Evolutionary conservation across 2,329 filamentous ascomycete species (phyloP).

Genomic region (Calonectria pauciramosa): DNA sequence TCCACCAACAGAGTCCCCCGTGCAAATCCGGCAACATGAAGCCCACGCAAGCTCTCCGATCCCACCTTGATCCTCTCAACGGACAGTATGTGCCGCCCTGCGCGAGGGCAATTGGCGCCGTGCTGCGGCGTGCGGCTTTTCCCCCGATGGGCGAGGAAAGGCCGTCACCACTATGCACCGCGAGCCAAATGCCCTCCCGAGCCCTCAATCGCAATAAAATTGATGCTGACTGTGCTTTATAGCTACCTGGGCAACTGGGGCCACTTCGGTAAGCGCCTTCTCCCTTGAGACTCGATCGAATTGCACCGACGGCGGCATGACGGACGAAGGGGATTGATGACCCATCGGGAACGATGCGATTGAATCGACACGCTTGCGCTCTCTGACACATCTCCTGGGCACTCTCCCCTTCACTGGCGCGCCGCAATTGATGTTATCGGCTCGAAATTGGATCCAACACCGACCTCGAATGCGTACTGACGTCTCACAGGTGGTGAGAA

Average conservation of each 20-base stretch:
- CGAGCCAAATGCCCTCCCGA: conserved; percentile 26
- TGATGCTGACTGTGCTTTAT: conserved; percentile 43
- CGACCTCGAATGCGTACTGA: conserved; percentile 36
- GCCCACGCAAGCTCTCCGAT: conserved; percentile 56
- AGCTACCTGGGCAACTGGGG: conserved; percentile 85
- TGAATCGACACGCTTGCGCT: conserved; percentile 17
- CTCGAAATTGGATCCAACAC: neutral
- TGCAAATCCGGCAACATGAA: conserved; percentile 53
- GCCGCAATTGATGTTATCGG: conserved; percentile 7
- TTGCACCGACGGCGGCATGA: conserved; percentile 35
- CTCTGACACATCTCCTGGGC: conserved; percentile 10
- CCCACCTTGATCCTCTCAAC: conserved; percentile 51
- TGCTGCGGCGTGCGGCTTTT: conserved; percentile 51
- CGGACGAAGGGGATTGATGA: conserved; percentile 41
- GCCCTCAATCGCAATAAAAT: conserved; percentile 22
- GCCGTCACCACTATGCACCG: conserved; percentile 17
- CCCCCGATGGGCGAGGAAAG: conserved; percentile 26
- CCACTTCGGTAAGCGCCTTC: conserved; percentile 74
- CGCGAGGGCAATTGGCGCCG: conserved; percentile 36
- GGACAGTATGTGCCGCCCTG: conserved; percentile 51
- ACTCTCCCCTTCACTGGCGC: neutral
- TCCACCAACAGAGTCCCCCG: conserved; percentile 40
- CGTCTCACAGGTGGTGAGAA: conserved; percentile 65
- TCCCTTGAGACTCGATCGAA: conserved; percentile 35
- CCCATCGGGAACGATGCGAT: conserved; percentile 33